These are phyloP conservation scores for Zoysia pacifica DNA, from an alignment of 176 grass and related monocot genomes.

Conservation along the genomic window DNA sequence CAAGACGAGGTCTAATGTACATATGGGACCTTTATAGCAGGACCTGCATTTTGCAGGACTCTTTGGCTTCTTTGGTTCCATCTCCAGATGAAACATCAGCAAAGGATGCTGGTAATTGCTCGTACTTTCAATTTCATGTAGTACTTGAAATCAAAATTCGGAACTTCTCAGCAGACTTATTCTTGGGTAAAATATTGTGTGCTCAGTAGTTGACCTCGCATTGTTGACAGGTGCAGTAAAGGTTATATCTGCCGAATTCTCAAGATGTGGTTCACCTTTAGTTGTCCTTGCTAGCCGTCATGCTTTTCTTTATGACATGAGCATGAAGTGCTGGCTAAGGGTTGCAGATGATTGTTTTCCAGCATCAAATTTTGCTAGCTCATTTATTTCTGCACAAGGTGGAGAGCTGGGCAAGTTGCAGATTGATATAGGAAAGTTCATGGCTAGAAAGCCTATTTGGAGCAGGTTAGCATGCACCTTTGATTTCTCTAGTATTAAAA, in stretches of 20 bases:
- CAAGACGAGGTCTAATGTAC: conserved; percentile 77
- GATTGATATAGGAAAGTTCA: conserved; percentile 81
- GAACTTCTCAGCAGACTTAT: background rate
- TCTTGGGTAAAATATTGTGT: conserved; percentile 17
- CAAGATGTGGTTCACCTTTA: conserved; percentile 86
- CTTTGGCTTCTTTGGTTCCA: conserved; percentile 68
- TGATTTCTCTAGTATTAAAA: conserved; percentile 18
- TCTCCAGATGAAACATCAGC: conserved; percentile 53
- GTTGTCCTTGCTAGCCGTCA: conserved; percentile 76
- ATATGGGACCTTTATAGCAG: conserved; percentile 87
- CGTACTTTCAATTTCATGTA: conserved; percentile 11
- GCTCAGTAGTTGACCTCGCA: conserved; percentile 24
- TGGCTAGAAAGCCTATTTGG: conserved; percentile 79
- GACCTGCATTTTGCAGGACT: conserved; percentile 79
- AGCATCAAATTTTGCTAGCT: conserved; percentile 78
- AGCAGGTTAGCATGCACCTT: conserved; percentile 52
- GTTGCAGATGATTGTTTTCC: conserved; percentile 90
- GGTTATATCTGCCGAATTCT: conserved; percentile 88
- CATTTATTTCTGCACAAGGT: conserved; percentile 70
- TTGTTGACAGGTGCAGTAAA: conserved; percentile 73
- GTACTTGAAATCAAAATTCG: conserved; percentile 7
- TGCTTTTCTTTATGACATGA: conserved; percentile 86
- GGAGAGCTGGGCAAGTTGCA: conserved; percentile 86
- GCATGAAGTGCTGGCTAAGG: conserved; percentile 91
- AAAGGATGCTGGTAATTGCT: conserved; percentile 79